Evolutionary conservation across 768 basidiomycete species (phyloP).

Genomic region (Calocera cornea): DNA sequence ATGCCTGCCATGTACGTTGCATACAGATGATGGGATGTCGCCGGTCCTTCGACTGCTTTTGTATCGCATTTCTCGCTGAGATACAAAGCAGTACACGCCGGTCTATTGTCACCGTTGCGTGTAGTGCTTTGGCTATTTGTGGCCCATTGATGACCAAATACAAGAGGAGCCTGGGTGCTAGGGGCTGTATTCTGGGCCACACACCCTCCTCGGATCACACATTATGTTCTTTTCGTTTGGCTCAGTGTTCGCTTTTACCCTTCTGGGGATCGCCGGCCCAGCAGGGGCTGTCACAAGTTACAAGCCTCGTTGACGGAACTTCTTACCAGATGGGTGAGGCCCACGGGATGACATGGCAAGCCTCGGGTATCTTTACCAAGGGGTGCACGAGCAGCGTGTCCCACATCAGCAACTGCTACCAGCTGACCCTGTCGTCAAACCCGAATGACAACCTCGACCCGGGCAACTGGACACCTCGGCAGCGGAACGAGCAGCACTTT

Average conservation of each 20-base stretch:
- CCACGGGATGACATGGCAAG: not conserved
- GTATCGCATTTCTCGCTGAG: no score
- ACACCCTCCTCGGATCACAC: no score
- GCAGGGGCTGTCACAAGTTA: not conserved
- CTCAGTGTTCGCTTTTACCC: not conserved
- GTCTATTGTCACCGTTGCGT: no score
- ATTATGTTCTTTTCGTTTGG: not conserved
- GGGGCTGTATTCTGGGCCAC: no score
- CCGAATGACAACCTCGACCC: constrained; percentile 7
- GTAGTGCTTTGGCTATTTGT: no score
- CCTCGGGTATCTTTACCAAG: not conserved
- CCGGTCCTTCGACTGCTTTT: no score
- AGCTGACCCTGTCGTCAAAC: not conserved
- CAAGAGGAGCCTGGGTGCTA: no score
- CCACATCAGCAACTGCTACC: constrained; percentile 3
- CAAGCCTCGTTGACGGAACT: not conserved
- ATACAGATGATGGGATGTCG: no score
- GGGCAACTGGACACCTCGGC: constrained; percentile 3
- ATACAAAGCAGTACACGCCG: no score
- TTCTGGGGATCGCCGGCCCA: not conserved
- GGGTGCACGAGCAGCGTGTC: constrained; percentile 6
- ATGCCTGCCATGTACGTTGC: no score
- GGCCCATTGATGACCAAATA: no score
- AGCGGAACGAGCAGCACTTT: constrained; percentile 4
- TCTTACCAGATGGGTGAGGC: not conserved